A percentile compares a stretch with the other conserved stretches of the same genome.
phyloP scores from a whole-genome alignment of 768 basidiomycete species.

The Leccinellum rugosiceps region DNA sequence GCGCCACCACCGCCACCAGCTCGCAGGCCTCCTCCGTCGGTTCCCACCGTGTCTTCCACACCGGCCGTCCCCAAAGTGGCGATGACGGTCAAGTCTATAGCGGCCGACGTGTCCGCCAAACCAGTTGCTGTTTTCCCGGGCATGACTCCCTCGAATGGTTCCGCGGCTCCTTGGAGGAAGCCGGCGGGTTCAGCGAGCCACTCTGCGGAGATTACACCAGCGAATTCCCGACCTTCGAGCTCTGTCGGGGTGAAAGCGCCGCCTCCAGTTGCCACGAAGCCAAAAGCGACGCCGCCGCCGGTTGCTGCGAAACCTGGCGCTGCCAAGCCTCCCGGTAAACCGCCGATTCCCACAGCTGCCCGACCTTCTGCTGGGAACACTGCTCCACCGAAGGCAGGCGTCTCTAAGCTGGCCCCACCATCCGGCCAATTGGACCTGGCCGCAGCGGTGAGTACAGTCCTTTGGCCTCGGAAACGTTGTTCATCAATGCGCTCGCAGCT shows the following conservation, averaged over 20 bases:
- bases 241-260: slow-evolving; percentile 48
- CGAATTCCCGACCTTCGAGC: slow-evolving; percentile 51
- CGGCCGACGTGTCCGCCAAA: slow-evolving; percentile 64
- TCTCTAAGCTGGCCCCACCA: slow-evolving; percentile 41
- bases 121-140: slow-evolving; percentile 83
- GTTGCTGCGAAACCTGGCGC: slow-evolving; percentile 51
- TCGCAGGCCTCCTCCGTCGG: slow-evolving; percentile 42
- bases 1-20: slow-evolving; percentile 70
- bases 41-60: slow-evolving; percentile 37
- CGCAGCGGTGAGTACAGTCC: slow-evolving; percentile 58
- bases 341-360: slow-evolving; percentile 58
- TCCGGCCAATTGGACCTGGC: slow-evolving; percentile 78
- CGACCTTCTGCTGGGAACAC: slow-evolving; percentile 40
- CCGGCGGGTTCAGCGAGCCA: slow-evolving; percentile 33
- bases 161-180: slow-evolving; percentile 74
- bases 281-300: slow-evolving; percentile 59
- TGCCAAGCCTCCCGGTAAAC: slow-evolving; percentile 53
- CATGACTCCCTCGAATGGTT: slow-evolving; percentile 64
- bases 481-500: slow-evolving; percentile 42
- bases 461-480: background rate
- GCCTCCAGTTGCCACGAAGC: slow-evolving; percentile 63
- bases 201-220: slow-evolving; percentile 38
- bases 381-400: slow-evolving; percentile 38
- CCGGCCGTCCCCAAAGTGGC: slow-evolving; percentile 34
- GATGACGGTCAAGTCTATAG: slow-evolving; percentile 40